Conservation (phyloP, 257 asterid species). For the Linaria vulgaris region DNA sequence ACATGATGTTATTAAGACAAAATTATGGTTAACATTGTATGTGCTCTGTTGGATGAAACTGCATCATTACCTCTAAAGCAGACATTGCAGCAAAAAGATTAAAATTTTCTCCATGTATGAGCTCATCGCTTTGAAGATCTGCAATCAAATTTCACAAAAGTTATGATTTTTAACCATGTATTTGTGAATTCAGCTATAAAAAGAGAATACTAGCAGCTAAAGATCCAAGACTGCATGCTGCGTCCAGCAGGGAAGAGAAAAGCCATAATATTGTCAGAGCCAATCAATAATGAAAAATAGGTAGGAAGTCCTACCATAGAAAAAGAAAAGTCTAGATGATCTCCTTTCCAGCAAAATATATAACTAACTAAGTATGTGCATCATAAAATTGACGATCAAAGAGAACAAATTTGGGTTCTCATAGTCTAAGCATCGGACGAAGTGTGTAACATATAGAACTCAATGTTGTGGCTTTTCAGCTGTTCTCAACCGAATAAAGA, state of each 20-base stretch:
- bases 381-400: background rate
- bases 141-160: conserved; percentile 32
- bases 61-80: conserved; percentile 84
- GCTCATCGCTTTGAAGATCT: conserved; percentile 91
- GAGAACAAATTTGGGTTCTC: background rate
- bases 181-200: conserved; percentile 13
- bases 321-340: background rate
- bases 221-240: conserved; percentile 14
- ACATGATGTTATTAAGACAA: conserved; percentile 1
- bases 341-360: background rate
- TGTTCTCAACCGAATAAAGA: background rate
- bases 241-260: conserved; percentile 15
- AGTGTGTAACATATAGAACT: no score
- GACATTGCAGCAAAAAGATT: conserved; percentile 99
- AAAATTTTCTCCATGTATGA: conserved; percentile 80
- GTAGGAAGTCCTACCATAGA: background rate
- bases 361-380: background rate
- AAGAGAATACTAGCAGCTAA: conserved; percentile 12
- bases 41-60: conserved; percentile 12
- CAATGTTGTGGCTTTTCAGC: background rate
- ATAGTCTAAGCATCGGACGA: no score
- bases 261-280: background rate
- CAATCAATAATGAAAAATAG: conserved; percentile 6
- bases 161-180: conserved; percentile 10
- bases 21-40: background rate